A percentile compares a stretch with the other conserved stretches of the same genome.
These are phyloP conservation scores for Pyrenopolyporus hunteri DNA, from an alignment of 495 filamentous ascomycete genomes.

Conservation along the genomic window DNA sequence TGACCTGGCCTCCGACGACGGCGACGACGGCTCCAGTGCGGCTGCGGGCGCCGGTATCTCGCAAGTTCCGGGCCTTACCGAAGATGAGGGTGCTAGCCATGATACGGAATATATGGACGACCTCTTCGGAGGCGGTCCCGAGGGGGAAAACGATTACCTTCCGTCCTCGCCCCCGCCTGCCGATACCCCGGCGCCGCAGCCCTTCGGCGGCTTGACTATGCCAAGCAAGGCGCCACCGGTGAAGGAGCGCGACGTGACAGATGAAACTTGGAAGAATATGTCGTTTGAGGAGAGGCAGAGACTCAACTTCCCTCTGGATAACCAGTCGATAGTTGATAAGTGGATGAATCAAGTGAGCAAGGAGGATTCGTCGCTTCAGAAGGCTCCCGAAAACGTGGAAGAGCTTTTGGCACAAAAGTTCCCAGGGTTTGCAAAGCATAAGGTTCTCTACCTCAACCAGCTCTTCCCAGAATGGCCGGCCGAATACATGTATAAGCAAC, in stretches of 20 bases:
- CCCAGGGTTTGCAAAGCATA: constrained; percentile 71
- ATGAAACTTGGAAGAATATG: constrained; percentile 45
- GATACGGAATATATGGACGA: constrained; percentile 53
- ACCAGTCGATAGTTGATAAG: constrained; percentile 33
- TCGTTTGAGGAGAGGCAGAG: constrained; percentile 55
- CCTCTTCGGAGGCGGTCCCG: constrained; percentile 53
- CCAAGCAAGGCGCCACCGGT: constrained; percentile 6
- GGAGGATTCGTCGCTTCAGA: constrained; percentile 53
- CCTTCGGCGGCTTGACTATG: not conserved
- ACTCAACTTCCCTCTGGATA: constrained; percentile 37
- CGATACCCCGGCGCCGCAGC: constrained; percentile 37
- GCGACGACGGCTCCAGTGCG: constrained; percentile 40
- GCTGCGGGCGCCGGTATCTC: constrained; percentile 47
- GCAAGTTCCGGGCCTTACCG: constrained; percentile 54
- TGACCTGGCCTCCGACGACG: constrained; percentile 56
- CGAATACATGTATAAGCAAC: constrained; percentile 70
- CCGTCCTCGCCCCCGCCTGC: constrained; percentile 45
- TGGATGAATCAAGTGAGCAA: constrained; percentile 49
- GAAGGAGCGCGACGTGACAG: constrained; percentile 30
- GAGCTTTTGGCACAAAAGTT: constrained; percentile 72
- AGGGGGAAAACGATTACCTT: constrained; percentile 41
- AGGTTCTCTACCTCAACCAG: constrained; percentile 70
- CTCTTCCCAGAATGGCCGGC: constrained; percentile 77
- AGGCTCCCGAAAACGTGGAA: constrained; percentile 61
- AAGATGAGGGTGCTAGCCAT: constrained; percentile 55